Conservation (phyloP, 2,329 filamentous ascomycete species). For the Geosmithia flava region DNA sequence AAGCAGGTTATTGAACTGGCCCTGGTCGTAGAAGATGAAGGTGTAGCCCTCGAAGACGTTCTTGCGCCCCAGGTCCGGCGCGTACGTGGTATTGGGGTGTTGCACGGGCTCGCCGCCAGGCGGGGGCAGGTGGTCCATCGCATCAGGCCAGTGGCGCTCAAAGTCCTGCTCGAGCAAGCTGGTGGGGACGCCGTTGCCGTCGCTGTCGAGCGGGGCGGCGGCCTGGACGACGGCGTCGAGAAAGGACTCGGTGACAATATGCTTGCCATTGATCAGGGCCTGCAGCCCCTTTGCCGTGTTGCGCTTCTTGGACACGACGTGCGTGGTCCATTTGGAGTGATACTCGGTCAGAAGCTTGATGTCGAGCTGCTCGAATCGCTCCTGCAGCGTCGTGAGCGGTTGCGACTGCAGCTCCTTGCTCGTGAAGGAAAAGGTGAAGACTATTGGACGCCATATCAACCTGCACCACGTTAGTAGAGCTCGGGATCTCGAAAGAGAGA, state of each 20-base stretch:
- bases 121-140: conserved; percentile 59
- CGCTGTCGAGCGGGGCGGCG: conserved; percentile 22
- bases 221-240: conserved; percentile 59
- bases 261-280: conserved; percentile 68
- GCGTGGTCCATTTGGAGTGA: conserved; percentile 59
- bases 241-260: conserved; percentile 64
- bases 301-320: conserved; percentile 78
- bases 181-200: conserved; percentile 7
- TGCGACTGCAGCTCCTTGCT: conserved; percentile 57
- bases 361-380: conserved; percentile 69
- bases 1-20: conserved; percentile 65
- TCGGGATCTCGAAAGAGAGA: background rate
- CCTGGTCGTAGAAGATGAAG: conserved; percentile 72
- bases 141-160: conserved; percentile 64
- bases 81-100: conserved; percentile 55
- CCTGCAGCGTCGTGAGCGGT: conserved; percentile 48
- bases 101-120: conserved; percentile 63
- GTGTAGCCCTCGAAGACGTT: conserved; percentile 78
- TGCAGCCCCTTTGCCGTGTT: conserved; percentile 83
- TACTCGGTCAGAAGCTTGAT: conserved; percentile 75
- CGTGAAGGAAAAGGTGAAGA: conserved; percentile 72
- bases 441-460: conserved; percentile 66
- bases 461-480: conserved; percentile 24
- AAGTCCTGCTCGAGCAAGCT: conserved; percentile 68
- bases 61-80: conserved; percentile 51